phyloP scores from a whole-genome alignment of 352 stramenopile genomes.

The Detonula confervacea region DNA sequence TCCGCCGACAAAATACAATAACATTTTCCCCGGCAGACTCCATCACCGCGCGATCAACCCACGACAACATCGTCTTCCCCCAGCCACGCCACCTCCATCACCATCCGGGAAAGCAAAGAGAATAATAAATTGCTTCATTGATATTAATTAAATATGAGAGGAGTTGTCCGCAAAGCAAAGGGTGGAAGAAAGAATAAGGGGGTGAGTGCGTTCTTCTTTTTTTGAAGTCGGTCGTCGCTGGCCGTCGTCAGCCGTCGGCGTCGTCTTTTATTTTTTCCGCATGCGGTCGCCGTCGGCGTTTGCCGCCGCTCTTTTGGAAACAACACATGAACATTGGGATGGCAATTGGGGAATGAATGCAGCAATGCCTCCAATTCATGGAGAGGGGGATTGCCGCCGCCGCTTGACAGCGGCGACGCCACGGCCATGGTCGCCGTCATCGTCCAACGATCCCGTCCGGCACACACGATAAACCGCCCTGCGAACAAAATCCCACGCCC shows the following conservation, averaged over 20 bases:
- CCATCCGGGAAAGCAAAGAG: no score
- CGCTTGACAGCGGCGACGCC: not conserved
- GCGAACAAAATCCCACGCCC: no score
- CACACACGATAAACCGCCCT: no score
- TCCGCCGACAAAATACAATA: no score
- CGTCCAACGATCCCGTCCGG: not conserved
- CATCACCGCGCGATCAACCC: no score
- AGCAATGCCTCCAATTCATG: not conserved
- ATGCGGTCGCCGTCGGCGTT: not conserved
- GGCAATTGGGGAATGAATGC: not conserved
- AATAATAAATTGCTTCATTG: no score
- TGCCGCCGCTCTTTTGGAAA: not conserved
- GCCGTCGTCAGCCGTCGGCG: not conserved
- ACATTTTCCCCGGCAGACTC: no score
- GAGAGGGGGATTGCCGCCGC: not conserved
- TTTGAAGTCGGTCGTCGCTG: not conserved
- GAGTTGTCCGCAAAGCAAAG: conserved; percentile 42
- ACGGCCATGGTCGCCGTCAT: not conserved
- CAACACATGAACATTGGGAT: not conserved
- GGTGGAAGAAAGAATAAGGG: conserved; percentile 36
- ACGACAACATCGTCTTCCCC: no score
- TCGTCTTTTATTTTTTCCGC: not conserved
- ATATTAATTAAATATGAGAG: conserved; percentile 30
- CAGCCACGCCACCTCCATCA: no score
- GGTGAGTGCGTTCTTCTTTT: conserved; percentile 13